Base-by-base conservation (phyloP, 2,329 filamentous ascomycete species). In the Neoarthrinium moseri region DNA sequence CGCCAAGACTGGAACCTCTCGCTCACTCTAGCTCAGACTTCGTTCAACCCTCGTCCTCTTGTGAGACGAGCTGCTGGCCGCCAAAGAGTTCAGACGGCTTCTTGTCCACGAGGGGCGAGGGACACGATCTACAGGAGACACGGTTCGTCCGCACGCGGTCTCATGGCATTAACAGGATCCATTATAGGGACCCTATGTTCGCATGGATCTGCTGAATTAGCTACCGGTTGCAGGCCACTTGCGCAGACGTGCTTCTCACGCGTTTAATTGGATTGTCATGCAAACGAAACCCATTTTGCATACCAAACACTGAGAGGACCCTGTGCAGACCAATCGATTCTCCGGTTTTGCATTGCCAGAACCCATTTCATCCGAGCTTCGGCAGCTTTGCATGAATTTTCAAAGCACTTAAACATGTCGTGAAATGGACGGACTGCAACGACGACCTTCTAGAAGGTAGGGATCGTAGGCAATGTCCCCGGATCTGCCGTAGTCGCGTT, bases 251-350 rank as follows among this genome's bases (percentile, higher is more conserved):
- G 32, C 10, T 10, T 15, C 32, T 18, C 18, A 37, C 35, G 34
- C 32, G 39, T 50, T 50, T 44, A 36, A 50, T 47, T 50, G 33
- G 34, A 42, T 47, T 46, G 10, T 50, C 27, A 50, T 50, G 48
- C 35, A 23, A n/a, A 37, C 6, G 35, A 23, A 18, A 37, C 15
- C n/a, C 17, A 18, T 8, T 18, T 18, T 12, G 8, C 26, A 29
- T n/a, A 29, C 26, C 8, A 29, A 29, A 8, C n/a, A 29, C n/a
- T 29, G 8, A 29, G 26, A n/a, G 26, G n/a, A n/a, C n/a, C n/a
- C n/a, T n/a, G n/a, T n/a, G n/a, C n/a, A n/a, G n/a, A n/a, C n/a
- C n/a, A n/a, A n/a, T n/a, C n/a, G n/a, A n/a, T n/a, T 29, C 26
- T 29, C n/a, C 26, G 8, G 8, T n/a, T n/a, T n/a, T 29, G 8